Base-by-base conservation (phyloP, 2,329 filamentous ascomycete species). In the Exophiala lecanii-corni region DNA sequence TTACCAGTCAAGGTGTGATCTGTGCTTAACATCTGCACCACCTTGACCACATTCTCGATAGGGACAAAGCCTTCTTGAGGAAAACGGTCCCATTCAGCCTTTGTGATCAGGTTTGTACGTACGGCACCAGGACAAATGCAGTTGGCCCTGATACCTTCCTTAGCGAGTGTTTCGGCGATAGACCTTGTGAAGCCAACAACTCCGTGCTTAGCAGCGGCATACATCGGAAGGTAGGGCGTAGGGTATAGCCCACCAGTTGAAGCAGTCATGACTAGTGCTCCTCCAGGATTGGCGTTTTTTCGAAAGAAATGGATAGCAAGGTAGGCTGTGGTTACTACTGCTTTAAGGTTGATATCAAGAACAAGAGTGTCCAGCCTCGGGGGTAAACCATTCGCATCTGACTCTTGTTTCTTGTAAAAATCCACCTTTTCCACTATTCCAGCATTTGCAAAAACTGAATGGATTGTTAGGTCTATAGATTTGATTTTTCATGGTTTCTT, bases 261-360 rank as follows among this genome's bases (percentile, higher is more conserved):
- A 7, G 63, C 57, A 2, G 63, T 68, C 0, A 64, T 62, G 5
- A 73, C 58, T 37, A 74, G 69, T 39, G 59, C 63, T 1, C 70
- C 71, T 1, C 67, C 68, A 0, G 63, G 62, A 0, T 54, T 55
- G 2, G 57, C 51, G 40, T 74, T 75, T 43, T 73, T 66, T 9
- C 71, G 63, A 72, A 75, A 75, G 54, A 74, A 76, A 50, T 76
- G 71, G 9, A 67, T 69, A 15, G 73, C 71, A 5, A 75, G 59
- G 39, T 67, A 63, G 1, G 66, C 69, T 3, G 71, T 70, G 41
- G 74, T 74, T 0, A 75, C 56, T 1, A 76, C 65, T 3, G 70
- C 69, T 53, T 75, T 74, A 57, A 69, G 70, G 51, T 72, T 66
- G 13, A 73, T 57, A 47, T 76, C 71, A 2, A 71, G 73, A 39